Percentiles rank a stretch among this genome's conserved stretches.
Conservation (phyloP, 768 basidiomycete genomes). For the Porpolomopsis calyptriformis region DNA sequence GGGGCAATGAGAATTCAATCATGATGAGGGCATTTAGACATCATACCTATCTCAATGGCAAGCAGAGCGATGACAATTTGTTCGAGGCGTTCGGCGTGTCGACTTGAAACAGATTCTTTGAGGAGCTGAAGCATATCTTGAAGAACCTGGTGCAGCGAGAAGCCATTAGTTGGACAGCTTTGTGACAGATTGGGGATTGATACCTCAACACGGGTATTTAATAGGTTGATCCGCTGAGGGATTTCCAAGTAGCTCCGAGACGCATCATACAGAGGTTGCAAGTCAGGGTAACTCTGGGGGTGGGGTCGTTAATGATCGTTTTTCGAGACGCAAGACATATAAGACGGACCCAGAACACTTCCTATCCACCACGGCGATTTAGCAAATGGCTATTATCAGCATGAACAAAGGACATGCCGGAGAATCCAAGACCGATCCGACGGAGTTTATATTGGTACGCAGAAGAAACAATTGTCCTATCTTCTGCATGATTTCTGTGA, state of each 20-base stretch:
- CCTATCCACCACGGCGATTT: constrained; percentile 33
- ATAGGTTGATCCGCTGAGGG: constrained; percentile 82
- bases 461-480: constrained; percentile 91
- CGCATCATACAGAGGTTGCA: constrained; percentile 91
- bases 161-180: not conserved
- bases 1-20: not conserved
- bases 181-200: constrained; percentile 11
- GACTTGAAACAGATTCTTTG: constrained; percentile 88
- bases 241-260: constrained; percentile 92
- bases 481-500: constrained; percentile 85
- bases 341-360: constrained; percentile 81
- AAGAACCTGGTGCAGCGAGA: constrained; percentile 46
- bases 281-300: constrained; percentile 76
- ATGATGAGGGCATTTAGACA: constrained; percentile 4
- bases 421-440: constrained; percentile 93
- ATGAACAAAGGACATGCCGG: constrained; percentile 44
- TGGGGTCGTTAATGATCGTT: not conserved
- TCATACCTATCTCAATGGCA: constrained; percentile 75
- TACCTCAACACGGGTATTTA: constrained; percentile 91
- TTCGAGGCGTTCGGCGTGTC: constrained; percentile 84
- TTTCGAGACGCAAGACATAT: not conserved
- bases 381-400: constrained; percentile 1
- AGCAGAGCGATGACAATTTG: constrained; percentile 89
- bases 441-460: constrained; percentile 88
- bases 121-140: constrained; percentile 95